Evolutionary conservation across 176 grass and related monocot species (phyloP), one percentile per base, ranked within the genome.

Genomic region (Puccinellia tenuiflora): DNA sequence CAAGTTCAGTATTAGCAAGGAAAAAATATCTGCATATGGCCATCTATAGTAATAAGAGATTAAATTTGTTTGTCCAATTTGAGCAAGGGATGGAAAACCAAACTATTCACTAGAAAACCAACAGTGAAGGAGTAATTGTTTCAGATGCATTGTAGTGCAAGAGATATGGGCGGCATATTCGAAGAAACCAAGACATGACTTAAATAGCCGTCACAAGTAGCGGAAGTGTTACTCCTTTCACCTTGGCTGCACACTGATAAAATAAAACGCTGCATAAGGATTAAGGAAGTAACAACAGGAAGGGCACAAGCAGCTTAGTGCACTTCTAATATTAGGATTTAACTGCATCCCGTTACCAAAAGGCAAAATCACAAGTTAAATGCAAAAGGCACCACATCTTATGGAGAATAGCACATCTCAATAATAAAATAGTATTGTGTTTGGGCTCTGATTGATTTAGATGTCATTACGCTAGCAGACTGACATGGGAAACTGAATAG

Each of bases 311-410:
- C 4, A 82, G 25, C 39, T 62, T 17, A 62, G 48, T 18, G 52
- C 60, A 63, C 5, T 63, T 2, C 0, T 63, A 69, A n/a, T 64
- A 40, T 20, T 6, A 59, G 40, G 11, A 78, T 75, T 83, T 13
- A 67, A 60, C 68, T 66, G 56, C 65, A 57, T 66, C 18, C n/a
- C 33, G 31, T 3, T 53, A 74, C 59, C 24, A 74, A 90, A 77
- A 31, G 31, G 29, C n/a, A n/a, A 22, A 40, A 83, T 86, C 54
- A 78, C 84, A 75, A 55, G 79, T 86, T 55, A 82, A 25, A 81
- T 81, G 51, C 10, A 57, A 71, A 69, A 29, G 16, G 38, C 5
- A 13, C 54, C 75, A 10, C 63, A 54, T 71, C 24, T 72, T 31
- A 45, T 31, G 11, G 80, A 76, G 54, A 76, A 75, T 46, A 76